Evolutionary conservation across 108 stramenopile genomes (phyloP).

Genomic region (Mediolabrus comicus): DNA sequence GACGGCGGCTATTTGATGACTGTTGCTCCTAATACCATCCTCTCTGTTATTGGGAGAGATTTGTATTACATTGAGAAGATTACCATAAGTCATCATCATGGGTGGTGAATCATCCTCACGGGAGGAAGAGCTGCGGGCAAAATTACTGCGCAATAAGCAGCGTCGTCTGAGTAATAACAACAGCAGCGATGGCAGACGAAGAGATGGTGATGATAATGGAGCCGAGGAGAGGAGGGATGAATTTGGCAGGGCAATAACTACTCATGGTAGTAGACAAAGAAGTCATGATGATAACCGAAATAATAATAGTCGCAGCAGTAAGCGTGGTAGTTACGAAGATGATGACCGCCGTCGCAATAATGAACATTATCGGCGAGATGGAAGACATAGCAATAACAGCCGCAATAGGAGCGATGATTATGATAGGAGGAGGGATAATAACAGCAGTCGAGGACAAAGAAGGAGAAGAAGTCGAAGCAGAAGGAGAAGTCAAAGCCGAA

Average conservation of each 20-base stretch:
- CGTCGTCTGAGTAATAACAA: constrained; percentile 1
- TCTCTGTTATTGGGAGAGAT: not conserved
- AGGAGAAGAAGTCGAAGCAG: constrained; percentile 1
- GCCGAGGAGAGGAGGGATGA: constrained; percentile 6
- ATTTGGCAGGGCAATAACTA: constrained; percentile 22
- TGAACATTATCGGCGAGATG: not conserved
- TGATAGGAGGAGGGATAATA: not conserved
- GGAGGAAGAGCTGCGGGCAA: constrained; percentile 25
- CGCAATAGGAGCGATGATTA: constrained; percentile 9
- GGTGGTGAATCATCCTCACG: not conserved
- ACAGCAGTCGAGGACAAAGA: not conserved
- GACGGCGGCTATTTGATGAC: no score
- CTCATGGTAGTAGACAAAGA: not conserved
- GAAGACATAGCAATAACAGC: not conserved
- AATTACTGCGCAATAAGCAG: constrained; percentile 12
- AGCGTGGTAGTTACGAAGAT: not conserved
- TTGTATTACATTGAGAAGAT: not conserved
- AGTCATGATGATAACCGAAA: not conserved
- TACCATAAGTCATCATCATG: not conserved
- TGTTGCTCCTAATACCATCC: no score
- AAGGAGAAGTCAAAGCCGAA: constrained; percentile 5
- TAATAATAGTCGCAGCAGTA: not conserved
- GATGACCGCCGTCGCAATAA: constrained; percentile 56
- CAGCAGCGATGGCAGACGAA: not conserved
- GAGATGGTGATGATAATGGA: not conserved